Percentiles rank a stretch among this genome's conserved stretches.
Evolutionary conservation across 2,329 filamentous ascomycete genomes (phyloP).

Genomic region (Cladobotryum mycophilum): DNA sequence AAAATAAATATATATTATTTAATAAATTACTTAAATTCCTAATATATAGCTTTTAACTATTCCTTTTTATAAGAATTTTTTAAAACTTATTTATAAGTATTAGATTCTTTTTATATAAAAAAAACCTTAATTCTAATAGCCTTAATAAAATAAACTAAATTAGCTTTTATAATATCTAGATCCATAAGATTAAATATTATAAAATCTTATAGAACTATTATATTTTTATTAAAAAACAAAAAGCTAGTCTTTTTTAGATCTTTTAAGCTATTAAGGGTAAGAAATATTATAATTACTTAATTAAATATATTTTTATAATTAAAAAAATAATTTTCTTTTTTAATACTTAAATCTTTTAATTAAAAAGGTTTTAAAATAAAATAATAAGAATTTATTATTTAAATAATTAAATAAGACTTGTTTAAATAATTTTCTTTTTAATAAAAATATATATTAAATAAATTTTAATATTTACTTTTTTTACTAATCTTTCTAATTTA

Average conservation of each 20-base stretch:
- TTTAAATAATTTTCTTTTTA: not conserved
- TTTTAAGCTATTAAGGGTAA: not conserved
- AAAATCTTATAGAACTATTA: not conserved
- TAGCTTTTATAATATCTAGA: conserved; percentile 1
- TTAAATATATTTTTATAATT: not conserved
- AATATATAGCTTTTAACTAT: not conserved
- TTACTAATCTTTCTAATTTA: not conserved
- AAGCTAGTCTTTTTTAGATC: not conserved
- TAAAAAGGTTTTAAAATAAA: not conserved
- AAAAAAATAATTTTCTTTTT: not conserved
- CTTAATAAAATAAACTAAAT: not conserved
- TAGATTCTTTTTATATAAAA: no score
- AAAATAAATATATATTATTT: not conserved
- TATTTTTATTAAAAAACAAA: not conserved
- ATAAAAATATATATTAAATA: not conserved
- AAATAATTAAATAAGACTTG: not conserved
- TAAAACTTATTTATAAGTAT: conserved; percentile 1
- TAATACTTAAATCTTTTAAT: no score
- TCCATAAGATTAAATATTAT: not conserved
- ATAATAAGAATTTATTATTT: not conserved
- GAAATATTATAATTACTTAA: not conserved
- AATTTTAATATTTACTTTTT: not conserved
- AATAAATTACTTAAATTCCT: conserved; percentile 4
- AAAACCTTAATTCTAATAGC: not conserved
- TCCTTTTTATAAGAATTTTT: not conserved